Evolutionary conservation across 2,329 filamentous ascomycete species (phyloP).

Genomic region (Coniochaeta prunicola): DNA sequence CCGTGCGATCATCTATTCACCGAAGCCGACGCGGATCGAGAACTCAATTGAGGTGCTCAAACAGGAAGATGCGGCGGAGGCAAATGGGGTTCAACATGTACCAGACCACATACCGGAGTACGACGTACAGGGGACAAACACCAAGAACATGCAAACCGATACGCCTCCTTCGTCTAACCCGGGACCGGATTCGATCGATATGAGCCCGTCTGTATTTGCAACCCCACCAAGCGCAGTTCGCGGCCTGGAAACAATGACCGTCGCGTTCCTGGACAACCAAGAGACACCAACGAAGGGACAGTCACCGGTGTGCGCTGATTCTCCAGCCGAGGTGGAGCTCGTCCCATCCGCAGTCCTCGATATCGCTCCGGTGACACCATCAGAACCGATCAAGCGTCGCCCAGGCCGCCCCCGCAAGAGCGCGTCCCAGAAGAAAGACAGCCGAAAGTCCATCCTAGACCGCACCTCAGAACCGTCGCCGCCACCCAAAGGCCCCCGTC

Average conservation of each 20-base stretch:
- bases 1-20: constrained; percentile 27
- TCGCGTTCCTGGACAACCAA: not conserved
- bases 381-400: constrained; percentile 13
- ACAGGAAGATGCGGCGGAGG: constrained; percentile 22
- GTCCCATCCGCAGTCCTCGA: not conserved
- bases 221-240: not conserved
- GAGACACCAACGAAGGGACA: not conserved
- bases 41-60: constrained; percentile 19
- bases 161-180: not conserved
- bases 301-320: not conserved
- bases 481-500: constrained; percentile 6
- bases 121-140: not conserved
- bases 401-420: constrained; percentile 21
- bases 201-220: not conserved
- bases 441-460: not conserved
- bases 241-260: not conserved
- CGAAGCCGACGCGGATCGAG: constrained; percentile 23
- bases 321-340: not conserved
- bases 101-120: constrained; percentile 4
- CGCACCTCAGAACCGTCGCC: not conserved
- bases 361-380: not conserved
- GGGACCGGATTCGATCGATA: not conserved
- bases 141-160: not conserved
- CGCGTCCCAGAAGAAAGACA: not conserved
- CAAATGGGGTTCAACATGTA: constrained; percentile 7